These are phyloP conservation scores for Nakazawaea anatomiae DNA, from an alignment of 805 yeast species.

Conservation along the genomic window DNA sequence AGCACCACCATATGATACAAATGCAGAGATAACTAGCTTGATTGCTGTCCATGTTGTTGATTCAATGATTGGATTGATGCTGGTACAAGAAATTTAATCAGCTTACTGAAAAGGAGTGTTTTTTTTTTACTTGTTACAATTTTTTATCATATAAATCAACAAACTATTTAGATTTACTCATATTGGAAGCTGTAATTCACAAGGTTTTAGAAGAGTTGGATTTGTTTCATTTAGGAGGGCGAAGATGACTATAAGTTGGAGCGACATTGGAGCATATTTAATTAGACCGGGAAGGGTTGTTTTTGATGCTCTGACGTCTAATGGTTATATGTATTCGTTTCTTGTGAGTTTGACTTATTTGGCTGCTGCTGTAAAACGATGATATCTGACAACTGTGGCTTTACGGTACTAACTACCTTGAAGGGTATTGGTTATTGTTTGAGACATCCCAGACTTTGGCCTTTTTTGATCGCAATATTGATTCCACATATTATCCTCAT, in stretches of 20 bases:
- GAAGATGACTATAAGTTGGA: neutral
- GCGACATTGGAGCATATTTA: neutral
- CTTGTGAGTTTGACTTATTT: neutral
- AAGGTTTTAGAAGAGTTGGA: too few relatives aligned
- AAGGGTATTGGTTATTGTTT: slow-evolving; percentile 7
- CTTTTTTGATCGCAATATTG: slow-evolving; percentile 8
- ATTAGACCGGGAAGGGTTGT: neutral
- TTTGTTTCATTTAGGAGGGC: too few relatives aligned
- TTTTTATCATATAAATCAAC: neutral
- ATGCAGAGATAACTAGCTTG: slow-evolving; percentile 54
- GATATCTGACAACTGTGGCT: too few relatives aligned
- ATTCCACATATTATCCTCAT: slow-evolving; percentile 15
- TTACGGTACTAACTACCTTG: neutral
- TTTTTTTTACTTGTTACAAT: neutral
- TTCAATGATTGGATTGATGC: slow-evolving; percentile 40
- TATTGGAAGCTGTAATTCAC: too few relatives aligned
- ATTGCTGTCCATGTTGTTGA: slow-evolving; percentile 63
- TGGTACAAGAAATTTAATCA: slow-evolving; percentile 21
- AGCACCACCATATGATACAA: slow-evolving; percentile 57
- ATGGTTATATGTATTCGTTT: neutral
- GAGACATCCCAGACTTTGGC: slow-evolving; percentile 4
- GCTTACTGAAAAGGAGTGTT: neutral
- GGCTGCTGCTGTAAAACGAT: neutral
- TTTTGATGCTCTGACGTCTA: neutral
- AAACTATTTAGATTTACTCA: too few relatives aligned